These are phyloP conservation scores for Elsinoe arachidis DNA, from an alignment of 2,329 filamentous ascomycete genomes.

Conservation along the genomic window DNA sequence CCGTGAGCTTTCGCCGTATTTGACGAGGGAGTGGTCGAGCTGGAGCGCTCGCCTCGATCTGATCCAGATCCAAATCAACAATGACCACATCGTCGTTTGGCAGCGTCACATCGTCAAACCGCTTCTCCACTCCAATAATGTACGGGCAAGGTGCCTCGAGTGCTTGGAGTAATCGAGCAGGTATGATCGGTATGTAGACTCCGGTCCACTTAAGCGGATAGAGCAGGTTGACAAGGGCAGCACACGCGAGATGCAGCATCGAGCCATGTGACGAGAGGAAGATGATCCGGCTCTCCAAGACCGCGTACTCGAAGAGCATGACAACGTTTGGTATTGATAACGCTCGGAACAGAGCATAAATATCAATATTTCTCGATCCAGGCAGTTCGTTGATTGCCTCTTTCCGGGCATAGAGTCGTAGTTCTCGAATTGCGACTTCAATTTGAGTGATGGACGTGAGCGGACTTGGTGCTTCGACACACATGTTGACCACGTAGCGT, in stretches of 20 bases:
- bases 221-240: conserved; percentile 74
- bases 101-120: conserved; percentile 76
- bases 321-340: conserved; percentile 89
- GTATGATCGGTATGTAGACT: conserved; percentile 86
- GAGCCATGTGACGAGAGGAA: conserved; percentile 90
- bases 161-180: conserved; percentile 77
- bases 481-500: conserved; percentile 93
- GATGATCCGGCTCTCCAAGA: conserved; percentile 91
- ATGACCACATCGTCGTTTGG: conserved; percentile 94
- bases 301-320: conserved; percentile 82
- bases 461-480: conserved; percentile 87
- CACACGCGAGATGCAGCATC: conserved; percentile 89
- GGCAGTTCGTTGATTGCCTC: conserved; percentile 90
- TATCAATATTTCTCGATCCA: conserved; percentile 79
- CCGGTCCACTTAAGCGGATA: conserved; percentile 91
- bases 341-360: conserved; percentile 86
- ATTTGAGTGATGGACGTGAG: conserved; percentile 92
- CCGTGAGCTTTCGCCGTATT: conserved; percentile 79
- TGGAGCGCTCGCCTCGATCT: conserved; percentile 72
- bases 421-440: conserved; percentile 78
- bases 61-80: conserved; percentile 85
- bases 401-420: conserved; percentile 85
- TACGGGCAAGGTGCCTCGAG: conserved; percentile 94
- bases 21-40: conserved; percentile 78
- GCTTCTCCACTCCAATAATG: conserved; percentile 88